These are phyloP conservation scores for Ascochyta pisi DNA, from an alignment of 2,329 filamentous ascomycete genomes.

Conservation along the genomic window DNA sequence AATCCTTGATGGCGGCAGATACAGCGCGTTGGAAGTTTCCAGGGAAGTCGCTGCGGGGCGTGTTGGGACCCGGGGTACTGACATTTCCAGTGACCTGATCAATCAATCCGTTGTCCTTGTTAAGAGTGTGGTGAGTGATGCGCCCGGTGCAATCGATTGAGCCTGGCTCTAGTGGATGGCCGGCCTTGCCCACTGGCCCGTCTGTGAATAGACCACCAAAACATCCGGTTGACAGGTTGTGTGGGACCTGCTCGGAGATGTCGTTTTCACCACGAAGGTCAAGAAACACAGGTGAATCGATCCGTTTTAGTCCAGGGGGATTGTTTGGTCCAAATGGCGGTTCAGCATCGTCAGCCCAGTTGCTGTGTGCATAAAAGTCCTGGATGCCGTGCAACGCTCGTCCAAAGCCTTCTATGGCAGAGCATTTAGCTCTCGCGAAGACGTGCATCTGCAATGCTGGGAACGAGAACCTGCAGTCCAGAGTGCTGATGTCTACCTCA, in stretches of 20 bases:
- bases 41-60: constrained; percentile 29
- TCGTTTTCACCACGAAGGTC: constrained; percentile 33
- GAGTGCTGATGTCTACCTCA: constrained; percentile 26
- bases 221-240: constrained; percentile 32
- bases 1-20: constrained; percentile 27
- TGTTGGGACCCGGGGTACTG: constrained; percentile 29
- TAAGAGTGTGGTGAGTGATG: constrained; percentile 34
- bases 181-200: constrained; percentile 30
- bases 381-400: constrained; percentile 29
- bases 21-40: constrained; percentile 34
- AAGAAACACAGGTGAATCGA: constrained; percentile 26
- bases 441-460: constrained; percentile 30
- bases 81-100: constrained; percentile 25
- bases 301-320: constrained; percentile 27
- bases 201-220: constrained; percentile 34
- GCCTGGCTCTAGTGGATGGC: constrained; percentile 33
- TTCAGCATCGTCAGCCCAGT: constrained; percentile 28
- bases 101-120: constrained; percentile 36
- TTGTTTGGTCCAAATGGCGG: constrained; percentile 28
- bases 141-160: constrained; percentile 34
- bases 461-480: constrained; percentile 32
- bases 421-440: constrained; percentile 26
- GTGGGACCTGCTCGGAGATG: constrained; percentile 30
- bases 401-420: constrained; percentile 29
- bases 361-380: constrained; percentile 32